These are phyloP conservation scores for Guadua angustifolia DNA, from an alignment of 176 grass and related monocot species.

Conservation along the genomic window DNA sequence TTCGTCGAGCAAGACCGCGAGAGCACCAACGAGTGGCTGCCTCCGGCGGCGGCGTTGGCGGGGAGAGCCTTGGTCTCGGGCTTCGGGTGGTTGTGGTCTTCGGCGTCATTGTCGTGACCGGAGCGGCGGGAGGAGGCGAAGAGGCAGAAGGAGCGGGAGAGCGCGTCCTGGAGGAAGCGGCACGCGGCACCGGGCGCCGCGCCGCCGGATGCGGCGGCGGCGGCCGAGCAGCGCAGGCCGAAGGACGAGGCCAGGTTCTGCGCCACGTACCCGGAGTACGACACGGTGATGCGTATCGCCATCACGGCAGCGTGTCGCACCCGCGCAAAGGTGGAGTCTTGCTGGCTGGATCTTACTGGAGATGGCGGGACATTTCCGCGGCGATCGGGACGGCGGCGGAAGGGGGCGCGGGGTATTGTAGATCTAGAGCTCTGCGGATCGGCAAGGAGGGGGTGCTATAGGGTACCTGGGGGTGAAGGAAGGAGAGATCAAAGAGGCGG, in stretches of 20 bases:
- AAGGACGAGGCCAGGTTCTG: conserved; percentile 68
- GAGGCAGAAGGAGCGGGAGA: conserved; percentile 58
- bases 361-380: neutral
- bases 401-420: conserved; percentile 34
- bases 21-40: conserved; percentile 30
- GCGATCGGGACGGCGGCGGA: conserved; percentile 26
- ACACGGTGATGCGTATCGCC: conserved; percentile 92
- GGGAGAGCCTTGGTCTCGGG: conserved; percentile 29
- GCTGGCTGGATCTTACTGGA: conserved; percentile 36
- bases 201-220: conserved; percentile 50
- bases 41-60: neutral
- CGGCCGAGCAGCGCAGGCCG: conserved; percentile 64
- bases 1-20: conserved; percentile 29
- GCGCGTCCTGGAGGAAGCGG: conserved; percentile 63
- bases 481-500: neutral
- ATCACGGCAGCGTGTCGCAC: conserved; percentile 49
- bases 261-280: conserved; percentile 83
- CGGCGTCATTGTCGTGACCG: conserved; percentile 41
- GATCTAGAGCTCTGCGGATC: conserved; percentile 34
- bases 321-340: neutral
- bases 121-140: conserved; percentile 53
- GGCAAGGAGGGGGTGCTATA: neutral
- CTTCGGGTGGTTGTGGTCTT: conserved; percentile 50
- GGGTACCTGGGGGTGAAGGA: neutral
- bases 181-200: conserved; percentile 43